Conservation (phyloP, 2,329 filamentous ascomycete species). For the Zymoseptoria crescenta region DNA sequence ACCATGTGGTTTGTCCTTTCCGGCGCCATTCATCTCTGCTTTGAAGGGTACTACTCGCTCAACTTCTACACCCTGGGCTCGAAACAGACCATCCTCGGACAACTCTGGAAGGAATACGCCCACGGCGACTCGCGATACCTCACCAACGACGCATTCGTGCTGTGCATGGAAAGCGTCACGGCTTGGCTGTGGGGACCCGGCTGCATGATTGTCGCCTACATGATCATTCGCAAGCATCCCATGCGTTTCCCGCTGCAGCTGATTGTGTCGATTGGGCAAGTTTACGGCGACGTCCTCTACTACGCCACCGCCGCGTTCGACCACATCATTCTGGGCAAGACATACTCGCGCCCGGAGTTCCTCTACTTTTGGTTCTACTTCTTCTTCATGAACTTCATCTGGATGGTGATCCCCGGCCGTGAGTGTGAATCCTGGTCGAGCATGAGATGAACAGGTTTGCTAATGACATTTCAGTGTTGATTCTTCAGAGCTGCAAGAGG, state of each 20-base stretch:
- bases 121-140: slow-evolving; percentile 82
- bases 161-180: slow-evolving; percentile 82
- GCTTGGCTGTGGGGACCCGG: slow-evolving; percentile 61
- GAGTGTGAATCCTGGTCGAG: slow-evolving; percentile 25
- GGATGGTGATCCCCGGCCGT: slow-evolving; percentile 55
- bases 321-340: slow-evolving; percentile 45
- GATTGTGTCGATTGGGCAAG: slow-evolving; percentile 54
- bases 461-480: slow-evolving; percentile 20
- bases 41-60: slow-evolving; percentile 76
- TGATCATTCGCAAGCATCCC: slow-evolving; percentile 48
- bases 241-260: slow-evolving; percentile 53
- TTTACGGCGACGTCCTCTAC: slow-evolving; percentile 58
- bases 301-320: slow-evolving; percentile 58
- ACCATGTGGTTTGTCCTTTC: slow-evolving; percentile 71
- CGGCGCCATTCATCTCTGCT: slow-evolving; percentile 67
- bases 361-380: slow-evolving; percentile 62
- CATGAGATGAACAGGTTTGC: background rate
- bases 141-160: slow-evolving; percentile 70
- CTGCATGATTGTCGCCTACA: slow-evolving; percentile 48
- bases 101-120: slow-evolving; percentile 90
- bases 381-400: slow-evolving; percentile 58
- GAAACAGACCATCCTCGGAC: slow-evolving; percentile 66
- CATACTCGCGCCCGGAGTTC: slow-evolving; percentile 54
- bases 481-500: slow-evolving; percentile 20
- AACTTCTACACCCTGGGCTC: slow-evolving; percentile 59